A percentile compares a stretch with the other conserved stretches of the same genome.
Conservation (phyloP, 345 rosid species). For the Corchorus capsularis region DNA sequence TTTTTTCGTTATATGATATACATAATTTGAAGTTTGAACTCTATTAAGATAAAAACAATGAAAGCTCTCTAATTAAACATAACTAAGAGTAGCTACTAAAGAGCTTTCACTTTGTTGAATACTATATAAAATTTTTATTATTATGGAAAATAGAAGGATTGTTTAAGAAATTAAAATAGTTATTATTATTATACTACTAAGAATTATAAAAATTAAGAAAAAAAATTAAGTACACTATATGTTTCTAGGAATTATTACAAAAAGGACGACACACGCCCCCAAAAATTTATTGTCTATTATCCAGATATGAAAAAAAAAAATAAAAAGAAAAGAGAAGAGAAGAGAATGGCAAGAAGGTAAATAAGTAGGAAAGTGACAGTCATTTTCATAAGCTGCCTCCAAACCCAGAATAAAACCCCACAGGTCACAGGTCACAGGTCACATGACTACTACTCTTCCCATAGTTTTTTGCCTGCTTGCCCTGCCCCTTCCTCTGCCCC, state of each 20-base stretch:
- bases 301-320: slow-evolving; percentile 1
- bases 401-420: slow-evolving; percentile 33
- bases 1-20: too few species aligned
- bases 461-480: slow-evolving; percentile 13
- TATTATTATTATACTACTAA: too few species aligned
- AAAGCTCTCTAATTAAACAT: too few species aligned
- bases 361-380: slow-evolving; percentile 13
- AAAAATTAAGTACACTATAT: too few species aligned
- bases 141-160: too few species aligned
- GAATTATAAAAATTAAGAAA: too few species aligned
- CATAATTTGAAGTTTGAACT: too few species aligned
- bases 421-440: slow-evolving; percentile 34
- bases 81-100: too few species aligned
- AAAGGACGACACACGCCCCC: not conserved
- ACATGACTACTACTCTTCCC: slow-evolving; percentile 18
- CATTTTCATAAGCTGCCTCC: not conserved
- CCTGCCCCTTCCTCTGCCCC: slow-evolving; percentile 45
- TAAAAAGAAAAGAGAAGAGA: not conserved
- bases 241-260: not conserved
- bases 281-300: not conserved
- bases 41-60: too few species aligned
- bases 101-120: too few species aligned
- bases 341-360: slow-evolving; percentile 27
- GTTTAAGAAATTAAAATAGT: too few species aligned
- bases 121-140: too few species aligned